Evolutionary conservation across 345 rosid genomes (phyloP), one percentile per base, ranked within the genome.

Genomic region (Brassica incana): DNA sequence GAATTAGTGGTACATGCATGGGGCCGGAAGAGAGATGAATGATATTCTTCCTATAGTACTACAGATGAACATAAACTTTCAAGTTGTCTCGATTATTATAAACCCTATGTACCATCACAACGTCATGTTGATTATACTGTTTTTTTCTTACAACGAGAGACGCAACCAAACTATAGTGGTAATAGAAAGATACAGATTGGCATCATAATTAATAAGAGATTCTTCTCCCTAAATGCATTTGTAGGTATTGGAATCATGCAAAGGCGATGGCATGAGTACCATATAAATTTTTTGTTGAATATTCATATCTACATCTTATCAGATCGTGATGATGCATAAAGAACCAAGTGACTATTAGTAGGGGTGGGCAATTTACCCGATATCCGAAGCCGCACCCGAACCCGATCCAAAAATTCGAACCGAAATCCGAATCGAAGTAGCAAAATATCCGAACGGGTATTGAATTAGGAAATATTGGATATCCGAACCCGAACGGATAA

Each of bases 31-130:
- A 43, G 50, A 43, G 50, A 10, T 43, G 14, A 43, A 43, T 8
- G 11, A 10, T 43, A 43, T 43, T 43, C 50, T 43, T 43, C 50
- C 50, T 43, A 43, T 43, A 43, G 10, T 43, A 43, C 12, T 43
- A 43, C 1, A 9, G 50, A 43, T 43, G 50, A 43, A 43, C 50
- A 43, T 43, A 43, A 77, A 77, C 60, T 90, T 80, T 80, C 83
- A 84, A 33, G 90, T 94, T 11, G 87, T 92, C 12, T 87, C 87
- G 86, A 72, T 81, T 66, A 73, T 92, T 18, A 81, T 94, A 62
- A 84, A 87, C 10, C 91, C 91, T 11, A 79, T 60, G 69, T 87
- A 84, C 65, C 89, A 82, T 54, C 87, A 88, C 83, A 80, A 83
- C 11, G 87, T 81, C 7, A 72, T 86, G 50, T 94, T 94, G 98